Evolutionary conservation across 2,329 filamentous ascomycete species (phyloP).

Genomic region (Huntiella bhutanensis): DNA sequence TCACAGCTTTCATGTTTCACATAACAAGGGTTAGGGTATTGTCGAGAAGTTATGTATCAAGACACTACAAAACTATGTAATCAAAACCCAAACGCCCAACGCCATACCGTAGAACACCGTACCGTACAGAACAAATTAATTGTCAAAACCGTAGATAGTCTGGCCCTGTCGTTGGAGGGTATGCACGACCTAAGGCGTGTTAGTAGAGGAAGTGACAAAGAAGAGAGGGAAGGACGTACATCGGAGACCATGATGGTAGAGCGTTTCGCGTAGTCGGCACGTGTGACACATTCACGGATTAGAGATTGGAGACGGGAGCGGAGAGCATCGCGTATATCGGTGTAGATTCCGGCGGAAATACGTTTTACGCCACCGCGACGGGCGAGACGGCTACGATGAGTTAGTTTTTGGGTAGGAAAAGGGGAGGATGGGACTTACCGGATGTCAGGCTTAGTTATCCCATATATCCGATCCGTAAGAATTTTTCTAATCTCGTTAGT

Average conservation of each 20-base stretch:
- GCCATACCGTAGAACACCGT: background rate
- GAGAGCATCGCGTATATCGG: slow-evolving; percentile 35
- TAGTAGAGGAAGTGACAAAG: background rate
- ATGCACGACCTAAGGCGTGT: slow-evolving; percentile 30
- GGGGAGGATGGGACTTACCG: slow-evolving; percentile 21
- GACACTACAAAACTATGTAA: background rate
- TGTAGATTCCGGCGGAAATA: slow-evolving; percentile 46
- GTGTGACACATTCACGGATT: slow-evolving; percentile 28
- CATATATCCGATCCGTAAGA: background rate
- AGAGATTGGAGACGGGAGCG: slow-evolving; percentile 30
- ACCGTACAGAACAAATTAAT: background rate
- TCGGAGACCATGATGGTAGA: slow-evolving; percentile 47
- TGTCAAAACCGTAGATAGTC: slow-evolving; percentile 40
- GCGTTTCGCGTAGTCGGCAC: slow-evolving; percentile 31
- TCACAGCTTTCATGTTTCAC: background rate
- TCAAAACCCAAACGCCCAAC: background rate
- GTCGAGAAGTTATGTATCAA: background rate
- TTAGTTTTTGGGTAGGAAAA: background rate
- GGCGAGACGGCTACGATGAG: slow-evolving; percentile 40
- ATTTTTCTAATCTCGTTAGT: background rate
- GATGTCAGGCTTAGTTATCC: slow-evolving; percentile 33
- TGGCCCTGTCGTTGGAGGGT: slow-evolving; percentile 27
- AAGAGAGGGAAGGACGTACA: slow-evolving; percentile 23
- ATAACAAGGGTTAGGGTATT: background rate
- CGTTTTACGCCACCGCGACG: slow-evolving; percentile 61